These are phyloP conservation scores for Trifolium dubium DNA, from an alignment of 306 rosid species.

Conservation along the genomic window DNA sequence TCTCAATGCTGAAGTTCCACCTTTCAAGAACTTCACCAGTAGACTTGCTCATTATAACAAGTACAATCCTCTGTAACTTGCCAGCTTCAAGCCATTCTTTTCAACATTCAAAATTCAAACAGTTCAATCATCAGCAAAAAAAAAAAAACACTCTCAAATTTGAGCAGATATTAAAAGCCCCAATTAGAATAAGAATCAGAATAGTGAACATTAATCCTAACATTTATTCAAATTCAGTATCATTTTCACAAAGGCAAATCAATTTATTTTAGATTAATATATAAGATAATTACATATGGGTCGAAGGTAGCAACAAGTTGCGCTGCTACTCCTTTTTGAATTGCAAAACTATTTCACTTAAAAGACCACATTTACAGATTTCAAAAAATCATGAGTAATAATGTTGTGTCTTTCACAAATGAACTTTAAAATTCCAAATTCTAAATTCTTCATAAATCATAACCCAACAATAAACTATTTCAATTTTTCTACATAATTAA, in stretches of 20 bases:
- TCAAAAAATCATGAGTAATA: too few relatives aligned
- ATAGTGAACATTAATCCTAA: not conserved
- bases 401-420: not conserved
- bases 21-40: slow-evolving; percentile 89
- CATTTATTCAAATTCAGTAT: not conserved
- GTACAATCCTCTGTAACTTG: slow-evolving; percentile 92
- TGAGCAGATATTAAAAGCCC: not conserved
- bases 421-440: not conserved
- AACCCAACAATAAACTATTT: not conserved
- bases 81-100: slow-evolving; percentile 99
- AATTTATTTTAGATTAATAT: too few relatives aligned
- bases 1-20: slow-evolving; percentile 98
- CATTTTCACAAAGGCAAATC: not conserved
- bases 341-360: too few relatives aligned
- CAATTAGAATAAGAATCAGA: not conserved
- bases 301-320: too few relatives aligned
- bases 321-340: too few relatives aligned
- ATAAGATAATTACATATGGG: too few relatives aligned
- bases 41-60: slow-evolving; percentile 69
- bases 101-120: slow-evolving; percentile 38
- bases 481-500: not conserved
- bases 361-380: too few relatives aligned
- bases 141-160: slow-evolving; percentile 5
- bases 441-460: not conserved
- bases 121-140: slow-evolving; percentile 29